Conservation (phyloP, 768 basidiomycete genomes). For the Serpula lacrymans region DNA sequence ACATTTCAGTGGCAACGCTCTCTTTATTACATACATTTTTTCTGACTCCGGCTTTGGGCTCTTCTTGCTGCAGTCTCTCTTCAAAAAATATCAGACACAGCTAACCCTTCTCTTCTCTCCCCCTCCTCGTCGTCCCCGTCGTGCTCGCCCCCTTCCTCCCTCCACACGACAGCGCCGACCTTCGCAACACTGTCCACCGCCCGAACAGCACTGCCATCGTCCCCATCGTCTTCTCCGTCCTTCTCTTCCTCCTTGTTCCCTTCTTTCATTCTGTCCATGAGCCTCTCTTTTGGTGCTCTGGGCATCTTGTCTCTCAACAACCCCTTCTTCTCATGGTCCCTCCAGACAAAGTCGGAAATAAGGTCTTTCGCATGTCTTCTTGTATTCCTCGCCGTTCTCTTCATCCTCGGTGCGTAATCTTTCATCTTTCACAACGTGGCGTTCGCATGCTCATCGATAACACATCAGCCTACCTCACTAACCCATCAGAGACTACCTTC, state of each 20-base stretch:
- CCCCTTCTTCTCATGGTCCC: conserved; percentile 47
- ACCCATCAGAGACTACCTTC: conserved; percentile 92
- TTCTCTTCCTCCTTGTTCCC: not conserved
- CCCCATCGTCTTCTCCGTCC: too few relatives aligned
- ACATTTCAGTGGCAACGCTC: too few relatives aligned
- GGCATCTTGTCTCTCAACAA: conserved; percentile 58
- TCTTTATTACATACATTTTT: conserved; percentile 20
- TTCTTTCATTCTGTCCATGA: conserved; percentile 55
- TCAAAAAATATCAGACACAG: too few relatives aligned
- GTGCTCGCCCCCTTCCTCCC: conserved; percentile 10
- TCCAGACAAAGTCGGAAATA: conserved; percentile 59
- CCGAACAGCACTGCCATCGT: too few relatives aligned
- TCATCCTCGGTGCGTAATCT: conserved; percentile 63
- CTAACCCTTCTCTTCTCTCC: too few relatives aligned
- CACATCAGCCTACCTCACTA: conserved; percentile 83
- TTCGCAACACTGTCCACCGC: not conserved
- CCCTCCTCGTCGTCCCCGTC: too few relatives aligned
- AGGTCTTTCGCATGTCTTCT: conserved; percentile 68
- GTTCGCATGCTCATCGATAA: conserved; percentile 10
- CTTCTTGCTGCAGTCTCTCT: conserved; percentile 15
- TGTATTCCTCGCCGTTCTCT: conserved; percentile 63
- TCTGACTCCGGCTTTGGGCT: conserved; percentile 21
- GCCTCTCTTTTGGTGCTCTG: conserved; percentile 60
- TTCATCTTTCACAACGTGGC: conserved; percentile 3
- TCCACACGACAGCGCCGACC: conserved; percentile 13